Evolutionary conservation across 345 rosid genomes (phyloP), one percentile per base, ranked within the genome.

Genomic region (Populus deltoides): DNA sequence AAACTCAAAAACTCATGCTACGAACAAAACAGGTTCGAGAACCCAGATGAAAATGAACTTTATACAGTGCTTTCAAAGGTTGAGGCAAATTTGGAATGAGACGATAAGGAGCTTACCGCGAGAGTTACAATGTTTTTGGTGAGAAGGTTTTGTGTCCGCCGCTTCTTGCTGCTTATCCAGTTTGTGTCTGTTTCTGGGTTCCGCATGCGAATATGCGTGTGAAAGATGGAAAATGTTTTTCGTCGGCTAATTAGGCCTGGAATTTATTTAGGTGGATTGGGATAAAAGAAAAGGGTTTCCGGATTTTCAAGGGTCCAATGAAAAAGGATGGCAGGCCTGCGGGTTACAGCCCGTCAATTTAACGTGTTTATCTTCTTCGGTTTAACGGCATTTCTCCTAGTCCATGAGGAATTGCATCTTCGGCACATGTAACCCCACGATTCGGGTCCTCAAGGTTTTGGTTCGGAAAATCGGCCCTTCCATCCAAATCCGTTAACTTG

Each of bases 151-250:
- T 47, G 17, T 13, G 17, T 3, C 83, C 81, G 86, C 70, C 80
- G 43, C 18, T 47, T 47, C 6, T 35, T 11, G 25, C 57, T 53
- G 83, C 77, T 80, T 84, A 84, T 86, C 89, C 82, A 39, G 74
- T 76, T 29, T 25, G 24, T 20, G 65, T 69, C 72, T 73, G 1
- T 66, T 29, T 69, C 39, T 7, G 12, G 69, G 43, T 63, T 63
- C 31, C 13, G 20, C 12, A 0, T 16, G 22, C 31, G 25, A 68
- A 35, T 43, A 31, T 36, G 72, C 4, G 75, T 53, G 16, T 0
- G 20, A 4, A 22, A 41, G 13, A 41, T 41, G 2, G 13, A 41
- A 41, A 41, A n/a, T 22, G 31, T 38, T 68, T 22, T 16, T 68
- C 1, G 45, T 8, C 16, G 55, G 13, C 17, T 16, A 17, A 62